Base-by-base conservation (phyloP, 192 early-diverging fungal genomes). In the Dissophora ornata region DNA sequence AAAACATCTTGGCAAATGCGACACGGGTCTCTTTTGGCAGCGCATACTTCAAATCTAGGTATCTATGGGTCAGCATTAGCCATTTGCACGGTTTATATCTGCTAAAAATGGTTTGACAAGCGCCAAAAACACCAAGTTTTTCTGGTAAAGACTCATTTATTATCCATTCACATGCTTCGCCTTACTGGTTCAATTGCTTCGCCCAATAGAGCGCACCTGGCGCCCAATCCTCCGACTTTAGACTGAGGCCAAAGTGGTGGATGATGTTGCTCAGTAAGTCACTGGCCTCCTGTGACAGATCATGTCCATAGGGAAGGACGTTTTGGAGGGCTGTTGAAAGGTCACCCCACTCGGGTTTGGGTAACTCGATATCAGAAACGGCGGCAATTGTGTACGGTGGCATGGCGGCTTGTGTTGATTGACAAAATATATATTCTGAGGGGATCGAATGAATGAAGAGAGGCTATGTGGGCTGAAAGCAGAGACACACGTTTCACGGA, bases 11-110 rank as follows among this genome's bases (percentile, higher is more conserved):
- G 28, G 86, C 89, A 40, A 92, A 66, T 24, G 80, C 59, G 16
- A 81, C 83, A 19, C 92, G 85, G 26, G 83, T 85, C 26, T 87
- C 71, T 19, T 74, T 33, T 22, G 90, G 70, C n/a, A 92, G 46
- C 19, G 78, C 60, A 57, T 91, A 85, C 40, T 91, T 89, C 24
- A 92, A 67, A 38, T 88, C 88, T 32, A 92, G 70, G 60, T 89
- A 91, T 50, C 90, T 91, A 64, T 26, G 18, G 25, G 21, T 25
- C 54, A 50, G 28, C 34, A 22, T 42, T 48, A 34, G 44, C n/a
- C n/a, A n/a, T n/a, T n/a, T n/a, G n/a, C n/a, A n/a, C n/a, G n/a
- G n/a, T n/a, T n/a, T n/a, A n/a, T n/a, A n/a, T n/a, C n/a, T n/a
- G n/a, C n/a, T n/a, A n/a, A n/a, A n/a, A n/a, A n/a, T n/a, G n/a